Conservation (phyloP, 495 filamentous ascomycete species). For the Xylaria intraflava region DNA sequence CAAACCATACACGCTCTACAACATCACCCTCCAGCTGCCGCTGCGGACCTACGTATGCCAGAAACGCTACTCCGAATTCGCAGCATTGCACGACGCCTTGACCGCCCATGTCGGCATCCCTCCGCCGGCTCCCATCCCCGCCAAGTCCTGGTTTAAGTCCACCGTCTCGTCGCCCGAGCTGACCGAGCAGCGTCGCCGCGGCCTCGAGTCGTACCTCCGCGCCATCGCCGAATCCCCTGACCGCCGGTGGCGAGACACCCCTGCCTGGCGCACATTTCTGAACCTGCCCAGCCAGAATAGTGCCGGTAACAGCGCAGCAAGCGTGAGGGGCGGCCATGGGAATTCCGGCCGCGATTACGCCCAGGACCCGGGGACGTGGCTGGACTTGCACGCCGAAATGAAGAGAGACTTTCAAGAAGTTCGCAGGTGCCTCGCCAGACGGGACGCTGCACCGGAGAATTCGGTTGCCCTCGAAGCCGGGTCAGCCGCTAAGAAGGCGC, state of each 20-base stretch:
- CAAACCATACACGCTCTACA: conserved; percentile 86
- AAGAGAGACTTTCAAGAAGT: conserved; percentile 80
- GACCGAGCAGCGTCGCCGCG: conserved; percentile 70
- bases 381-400: conserved; percentile 78
- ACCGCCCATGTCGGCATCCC: conserved; percentile 52
- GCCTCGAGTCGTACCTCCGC: conserved; percentile 73
- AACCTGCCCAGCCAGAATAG: conserved; percentile 59
- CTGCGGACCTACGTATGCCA: conserved; percentile 79
- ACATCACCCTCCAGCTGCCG: conserved; percentile 80
- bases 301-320: conserved; percentile 39
- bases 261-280: conserved; percentile 79
- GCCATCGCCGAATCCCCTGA: conserved; percentile 72
- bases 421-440: conserved; percentile 60
- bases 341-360: conserved; percentile 40
- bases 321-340: conserved; percentile 40
- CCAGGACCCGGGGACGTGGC: conserved; percentile 75
- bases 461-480: conserved; percentile 59
- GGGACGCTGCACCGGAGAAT: conserved; percentile 66
- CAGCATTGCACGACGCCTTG: conserved; percentile 64
- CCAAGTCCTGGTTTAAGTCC: conserved; percentile 79
- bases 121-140: conserved; percentile 60
- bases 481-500: conserved; percentile 69
- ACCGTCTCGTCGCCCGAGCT: conserved; percentile 69
- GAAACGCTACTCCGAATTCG: conserved; percentile 95
- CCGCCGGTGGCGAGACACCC: conserved; percentile 74